A percentile compares a stretch with the other conserved stretches of the same genome.
Evolutionary conservation across 192 early-diverging fungal species (phyloP).

Genomic region (Funneliformis geosporum): DNA sequence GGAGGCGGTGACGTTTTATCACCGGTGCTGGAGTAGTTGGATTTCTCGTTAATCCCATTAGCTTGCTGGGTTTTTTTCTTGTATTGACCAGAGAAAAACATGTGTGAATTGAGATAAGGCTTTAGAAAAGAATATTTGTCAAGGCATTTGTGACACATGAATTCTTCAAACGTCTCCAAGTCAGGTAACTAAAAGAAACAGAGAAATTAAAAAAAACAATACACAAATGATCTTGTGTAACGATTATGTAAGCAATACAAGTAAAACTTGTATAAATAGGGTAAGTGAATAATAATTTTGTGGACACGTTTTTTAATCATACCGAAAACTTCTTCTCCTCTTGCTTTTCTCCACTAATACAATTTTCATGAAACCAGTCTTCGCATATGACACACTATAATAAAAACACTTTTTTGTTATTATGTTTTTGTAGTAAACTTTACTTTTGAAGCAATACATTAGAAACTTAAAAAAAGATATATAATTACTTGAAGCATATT

Average conservation of each 20-base stretch:
- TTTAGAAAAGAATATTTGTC: constrained; percentile 46
- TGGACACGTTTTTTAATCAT: constrained; percentile 9
- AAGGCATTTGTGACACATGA: constrained; percentile 69
- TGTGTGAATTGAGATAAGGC: constrained; percentile 25
- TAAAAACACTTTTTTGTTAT: not conserved
- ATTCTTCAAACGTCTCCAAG: constrained; percentile 61
- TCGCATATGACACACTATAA: constrained; percentile 84
- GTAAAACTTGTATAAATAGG: not conserved
- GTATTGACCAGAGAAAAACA: constrained; percentile 19
- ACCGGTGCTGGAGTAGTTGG: not conserved
- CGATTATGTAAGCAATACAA: not conserved
- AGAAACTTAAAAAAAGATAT: not conserved
- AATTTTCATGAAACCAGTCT: constrained; percentile 80
- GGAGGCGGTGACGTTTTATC: not conserved
- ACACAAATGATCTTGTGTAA: not conserved
- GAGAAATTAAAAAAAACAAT: not conserved
- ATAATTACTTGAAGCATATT: constrained; percentile 64
- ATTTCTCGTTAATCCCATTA: not conserved
- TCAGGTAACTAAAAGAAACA: constrained; percentile 50
- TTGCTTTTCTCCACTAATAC: constrained; percentile 54
- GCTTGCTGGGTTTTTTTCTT: not conserved
- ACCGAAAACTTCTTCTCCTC: constrained; percentile 15
- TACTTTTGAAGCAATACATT: not conserved
- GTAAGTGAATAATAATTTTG: not conserved
- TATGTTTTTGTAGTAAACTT: not conserved